Base-by-base conservation (phyloP, 2,329 filamentous ascomycete genomes). In the Sphaceloma murrayae region DNA sequence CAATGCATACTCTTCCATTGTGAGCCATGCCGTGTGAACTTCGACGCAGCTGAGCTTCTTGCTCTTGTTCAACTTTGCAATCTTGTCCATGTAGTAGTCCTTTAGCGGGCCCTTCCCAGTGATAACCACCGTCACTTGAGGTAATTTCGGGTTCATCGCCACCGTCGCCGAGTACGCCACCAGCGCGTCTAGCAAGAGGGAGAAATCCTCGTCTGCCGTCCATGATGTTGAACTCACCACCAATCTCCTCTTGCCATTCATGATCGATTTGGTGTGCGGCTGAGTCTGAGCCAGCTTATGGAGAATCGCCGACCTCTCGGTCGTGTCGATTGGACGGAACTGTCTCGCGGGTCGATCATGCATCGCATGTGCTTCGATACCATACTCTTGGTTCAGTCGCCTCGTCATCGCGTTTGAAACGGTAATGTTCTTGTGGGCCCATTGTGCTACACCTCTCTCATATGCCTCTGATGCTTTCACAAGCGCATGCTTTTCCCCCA, bases 171-270 rank as follows among this genome's bases (percentile, higher is more conserved):
- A 84, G 58, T 95, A 95, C 5, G 67, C 62, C 8, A 85, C 78
- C 0, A 98, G 69, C 0, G 87, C 88, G 40, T 87, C 78, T 3
- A 98, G 80, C 2, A 98, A 73, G 3, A 98, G 65, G 1, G 79
- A 80, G 60, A 98, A 96, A 62, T 98, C 89, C 62, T 98, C 91
- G 56, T 98, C 91, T 0, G 87, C 77, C 0, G 91, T 98, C 91
- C 91, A 98, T 8, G 88, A 95, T 0, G 91, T 98, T 47, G 87
- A 91, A 65, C 85, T 94, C 27, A 96, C 85, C 5, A 98, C 65
- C 2, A 98, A 71, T 21, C 74, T 78, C 44, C 76, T 74, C 6
- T 67, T 67, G 1, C 54, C 53, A 7, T 44, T 30, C 13, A 54
- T 45, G 11, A 62, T 49, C 42, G 74, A 67, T 5, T 73, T 59